Percentiles rank a stretch among this genome's conserved stretches.
These are phyloP conservation scores for Suillus paluster DNA, from an alignment of 768 basidiomycete species.

Conservation along the genomic window DNA sequence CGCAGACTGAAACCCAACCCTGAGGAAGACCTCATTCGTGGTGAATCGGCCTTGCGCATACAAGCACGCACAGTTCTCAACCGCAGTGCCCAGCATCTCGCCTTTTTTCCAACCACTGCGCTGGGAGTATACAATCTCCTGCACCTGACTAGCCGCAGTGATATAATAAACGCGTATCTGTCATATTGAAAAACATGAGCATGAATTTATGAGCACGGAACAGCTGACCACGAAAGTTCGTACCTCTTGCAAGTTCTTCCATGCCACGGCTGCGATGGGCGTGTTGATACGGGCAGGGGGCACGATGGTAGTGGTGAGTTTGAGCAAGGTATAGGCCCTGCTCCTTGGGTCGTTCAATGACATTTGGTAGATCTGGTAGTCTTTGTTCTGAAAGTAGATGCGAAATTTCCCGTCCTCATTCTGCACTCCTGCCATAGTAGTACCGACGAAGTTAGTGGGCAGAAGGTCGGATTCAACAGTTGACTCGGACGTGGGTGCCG, in stretches of 20 bases:
- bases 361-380: not conserved
- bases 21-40: not conserved
- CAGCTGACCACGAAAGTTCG: not conserved
- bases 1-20: not conserved
- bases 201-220: no score
- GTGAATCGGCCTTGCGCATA: not conserved
- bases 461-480: not conserved
- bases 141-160: not conserved
- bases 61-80: not conserved
- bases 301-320: not conserved
- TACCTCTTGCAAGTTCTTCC: not conserved
- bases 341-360: not conserved
- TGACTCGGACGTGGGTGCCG: not conserved
- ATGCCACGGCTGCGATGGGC: not conserved
- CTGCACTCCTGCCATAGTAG: not conserved
- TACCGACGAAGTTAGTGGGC: not conserved
- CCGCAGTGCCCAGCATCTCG: not conserved
- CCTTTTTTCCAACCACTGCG: not conserved
- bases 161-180: not conserved
- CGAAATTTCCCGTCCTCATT: not conserved
- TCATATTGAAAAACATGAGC: not conserved
- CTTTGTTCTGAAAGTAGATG: not conserved
- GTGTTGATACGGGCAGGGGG: slow-evolving; percentile 1
- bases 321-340: not conserved
- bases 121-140: not conserved